Evolutionary conservation across 2,329 filamentous ascomycete genomes (phyloP), one percentile per base, ranked within the genome.

Genomic region (Falciphora oryzae): DNA sequence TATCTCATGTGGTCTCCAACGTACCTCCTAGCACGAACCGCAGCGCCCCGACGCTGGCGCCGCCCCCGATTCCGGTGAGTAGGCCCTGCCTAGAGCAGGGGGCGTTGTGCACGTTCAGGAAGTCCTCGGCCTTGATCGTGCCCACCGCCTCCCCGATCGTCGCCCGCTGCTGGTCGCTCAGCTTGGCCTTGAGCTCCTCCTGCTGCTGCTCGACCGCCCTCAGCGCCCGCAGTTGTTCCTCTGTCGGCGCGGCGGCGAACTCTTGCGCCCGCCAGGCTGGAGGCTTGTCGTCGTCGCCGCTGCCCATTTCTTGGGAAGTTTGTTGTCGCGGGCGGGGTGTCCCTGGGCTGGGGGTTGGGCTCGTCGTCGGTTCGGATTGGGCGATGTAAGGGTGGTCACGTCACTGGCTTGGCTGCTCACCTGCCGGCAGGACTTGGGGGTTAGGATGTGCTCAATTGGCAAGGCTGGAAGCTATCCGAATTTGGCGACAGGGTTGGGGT

Each of bases 81-180:
- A 97, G 81, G 2, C 91, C 89, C 73, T 96, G 89, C 67, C 93
- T 83, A 27, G 92, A 90, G 75, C 95, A 98, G 0, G 94, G 94
- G 65, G 87, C 85, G 75, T 90, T 89, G 75, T 93, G 89, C 63
- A 96, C 80, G 59, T 86, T 85, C 59, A 86, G 75, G 68, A 93
- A 90, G 71, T 94, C 91, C 56, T 88, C 81, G 56, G 82, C 73
- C 67, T 87, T 87, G 67, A 94, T 87, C 61, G 83, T 85, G 67
- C 86, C 84, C 62, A 93, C 80, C 0, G 86, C 90, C 57, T 92
- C 87, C 53, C 76, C 75, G n/a, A 88, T 73, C 74, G 73, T 74
- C 75, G 69, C 74, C 69, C 64, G 62, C 70, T 72, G 61, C 57
- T 64, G 62, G n/a, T 61, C 35, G 16, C 50, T 50, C 66, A 32